Evolutionary conservation across 2,329 filamentous ascomycete genomes (phyloP).

Genomic region (Aureobasidium sp.): DNA sequence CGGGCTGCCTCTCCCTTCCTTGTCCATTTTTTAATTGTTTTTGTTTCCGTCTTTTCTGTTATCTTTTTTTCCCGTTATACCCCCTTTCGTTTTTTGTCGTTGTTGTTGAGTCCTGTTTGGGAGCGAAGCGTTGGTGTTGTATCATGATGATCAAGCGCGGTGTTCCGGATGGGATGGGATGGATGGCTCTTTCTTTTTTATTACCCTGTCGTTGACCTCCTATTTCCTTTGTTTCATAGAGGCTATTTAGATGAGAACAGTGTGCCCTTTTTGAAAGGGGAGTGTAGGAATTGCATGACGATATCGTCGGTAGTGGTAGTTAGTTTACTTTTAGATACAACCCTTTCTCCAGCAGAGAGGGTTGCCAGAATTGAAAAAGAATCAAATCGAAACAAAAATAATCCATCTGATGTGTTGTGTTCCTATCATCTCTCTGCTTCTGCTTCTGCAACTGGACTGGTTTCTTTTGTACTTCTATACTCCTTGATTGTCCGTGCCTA

Average conservation of each 20-base stretch:
- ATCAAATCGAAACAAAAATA: neutral
- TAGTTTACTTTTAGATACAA: neutral
- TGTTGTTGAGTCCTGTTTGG: neutral
- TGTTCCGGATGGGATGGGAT: neutral
- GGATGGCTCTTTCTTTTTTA: neutral
- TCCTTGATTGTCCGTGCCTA: too few relatives aligned
- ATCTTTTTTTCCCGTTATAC: neutral
- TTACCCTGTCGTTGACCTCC: neutral
- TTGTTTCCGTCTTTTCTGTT: neutral
- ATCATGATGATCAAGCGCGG: slow-evolving; percentile 6
- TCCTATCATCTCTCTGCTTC: neutral
- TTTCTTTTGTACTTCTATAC: too few relatives aligned
- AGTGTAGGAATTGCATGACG: neutral
- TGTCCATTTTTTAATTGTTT: neutral
- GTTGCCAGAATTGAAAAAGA: neutral
- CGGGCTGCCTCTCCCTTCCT: neutral
- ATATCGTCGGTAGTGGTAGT: neutral
- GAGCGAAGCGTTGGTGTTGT: neutral
- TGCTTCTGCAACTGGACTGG: neutral
- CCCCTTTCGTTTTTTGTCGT: neutral
- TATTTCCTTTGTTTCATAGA: neutral
- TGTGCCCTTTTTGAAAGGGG: neutral
- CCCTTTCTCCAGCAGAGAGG: neutral
- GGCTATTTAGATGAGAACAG: neutral
- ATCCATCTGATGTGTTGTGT: neutral